Percentiles rank a stretch among this genome's conserved stretches.
Evolutionary conservation across 305 asterid genomes (phyloP).

Genomic region (Fraxinus sp.): DNA sequence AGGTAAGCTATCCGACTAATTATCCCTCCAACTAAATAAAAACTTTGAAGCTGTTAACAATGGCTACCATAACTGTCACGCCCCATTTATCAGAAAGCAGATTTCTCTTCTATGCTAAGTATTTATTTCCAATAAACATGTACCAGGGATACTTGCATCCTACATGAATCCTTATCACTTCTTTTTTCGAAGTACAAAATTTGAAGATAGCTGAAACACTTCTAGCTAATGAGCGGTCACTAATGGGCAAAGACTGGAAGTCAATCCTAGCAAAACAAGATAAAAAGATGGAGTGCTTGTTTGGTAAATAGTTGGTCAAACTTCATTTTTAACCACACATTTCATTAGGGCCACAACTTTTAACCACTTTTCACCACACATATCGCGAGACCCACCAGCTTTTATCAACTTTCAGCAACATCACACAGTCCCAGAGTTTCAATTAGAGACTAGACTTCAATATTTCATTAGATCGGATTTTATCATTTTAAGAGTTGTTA

Average conservation of each 20-base stretch:
- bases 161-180: background rate
- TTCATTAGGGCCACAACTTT: background rate
- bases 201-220: background rate
- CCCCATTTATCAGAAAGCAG: background rate
- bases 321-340: background rate
- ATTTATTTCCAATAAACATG: background rate
- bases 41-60: background rate
- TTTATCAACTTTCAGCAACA: background rate
- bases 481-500: background rate
- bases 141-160: background rate
- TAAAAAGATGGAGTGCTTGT: background rate
- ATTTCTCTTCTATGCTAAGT: background rate
- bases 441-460: background rate
- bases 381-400: background rate
- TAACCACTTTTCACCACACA: background rate
- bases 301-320: background rate
- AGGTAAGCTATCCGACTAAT: background rate
- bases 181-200: background rate
- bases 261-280: background rate
- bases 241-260: background rate
- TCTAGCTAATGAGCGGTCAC: background rate
- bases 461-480: background rate
- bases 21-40: background rate
- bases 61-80: background rate
- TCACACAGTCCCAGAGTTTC: background rate